Evolutionary conservation across 805 yeast genomes (phyloP).

Genomic region (Teunomyces funiuensis): DNA sequence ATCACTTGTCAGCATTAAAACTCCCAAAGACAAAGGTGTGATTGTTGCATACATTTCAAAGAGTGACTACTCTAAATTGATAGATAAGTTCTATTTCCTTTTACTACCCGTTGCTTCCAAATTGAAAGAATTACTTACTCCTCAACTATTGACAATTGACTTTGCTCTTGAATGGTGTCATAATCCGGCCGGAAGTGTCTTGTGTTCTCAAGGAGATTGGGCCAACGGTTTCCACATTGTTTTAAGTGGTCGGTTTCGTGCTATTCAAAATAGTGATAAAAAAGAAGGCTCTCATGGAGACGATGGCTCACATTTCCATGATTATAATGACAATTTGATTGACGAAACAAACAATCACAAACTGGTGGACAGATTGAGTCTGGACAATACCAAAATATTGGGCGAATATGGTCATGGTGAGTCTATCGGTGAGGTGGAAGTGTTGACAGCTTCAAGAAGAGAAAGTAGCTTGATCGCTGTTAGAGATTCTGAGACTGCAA

Average conservation of each 20-base stretch:
- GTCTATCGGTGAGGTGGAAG: slow-evolving; percentile 93
- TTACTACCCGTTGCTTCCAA: slow-evolving; percentile 77
- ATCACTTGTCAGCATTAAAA: slow-evolving; percentile 70
- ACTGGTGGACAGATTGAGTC: slow-evolving; percentile 8
- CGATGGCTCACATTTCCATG: slow-evolving; percentile 10
- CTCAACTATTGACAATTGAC: slow-evolving; percentile 71
- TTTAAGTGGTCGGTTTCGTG: slow-evolving; percentile 82
- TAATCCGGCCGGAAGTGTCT: slow-evolving; percentile 76
- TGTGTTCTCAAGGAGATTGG: slow-evolving; percentile 78
- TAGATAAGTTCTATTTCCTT: slow-evolving; percentile 74
- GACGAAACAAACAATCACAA: slow-evolving; percentile 17
- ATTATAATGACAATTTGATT: slow-evolving; percentile 15
- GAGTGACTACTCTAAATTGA: slow-evolving; percentile 57
- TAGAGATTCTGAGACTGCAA: slow-evolving; percentile 89
- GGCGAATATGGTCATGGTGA: slow-evolving; percentile 94
- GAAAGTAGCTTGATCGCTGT: slow-evolving; percentile 75
- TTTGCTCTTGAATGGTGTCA: slow-evolving; percentile 96
- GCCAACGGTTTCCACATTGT: slow-evolving; percentile 92
- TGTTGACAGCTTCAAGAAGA: slow-evolving; percentile 74
- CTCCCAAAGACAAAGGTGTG: slow-evolving; percentile 60
- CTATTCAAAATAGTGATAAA: slow-evolving; percentile 32
- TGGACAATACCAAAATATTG: slow-evolving; percentile 37
- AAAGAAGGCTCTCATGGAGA: too few species aligned
- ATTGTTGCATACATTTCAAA: slow-evolving; percentile 65
- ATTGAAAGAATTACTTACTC: slow-evolving; percentile 64